Evolutionary conservation across 1,284 basidiomycete genomes (phyloP), one percentile per base, ranked within the genome.

Genomic region (Porogramme epimiltina): DNA sequence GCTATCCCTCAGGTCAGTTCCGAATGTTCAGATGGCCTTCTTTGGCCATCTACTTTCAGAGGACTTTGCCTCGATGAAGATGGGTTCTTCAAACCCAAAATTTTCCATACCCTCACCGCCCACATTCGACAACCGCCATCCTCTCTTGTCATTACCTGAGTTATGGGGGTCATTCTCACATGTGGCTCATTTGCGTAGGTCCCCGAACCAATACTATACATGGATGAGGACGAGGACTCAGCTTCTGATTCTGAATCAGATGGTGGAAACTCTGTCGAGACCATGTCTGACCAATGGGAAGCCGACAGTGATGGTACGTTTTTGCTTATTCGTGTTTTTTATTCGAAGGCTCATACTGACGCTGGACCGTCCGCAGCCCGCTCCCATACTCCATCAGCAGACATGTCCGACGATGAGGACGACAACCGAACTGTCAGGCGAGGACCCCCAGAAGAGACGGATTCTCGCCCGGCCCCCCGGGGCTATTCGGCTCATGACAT

Each of bases 1-100:
- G 31, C 28, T 15, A 55, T 63, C 44, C 69, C 69, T 23, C 56
- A 66, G 66, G 69, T 71, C 47, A 61, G 69, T 71, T 55, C 38
- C 43, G 65, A 66, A 42, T 45, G 41, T 47, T 37, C 46, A 40
- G 25, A 46, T 36, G 41, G 45, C 37, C 44, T 50, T 50, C 71
- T 74, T 49, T 60, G 67, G 42, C 73, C 73, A 20, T 77, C 73
- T 53, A 72, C 72, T 23, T 67, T 74, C 41, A 45, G 45, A 71
- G 73, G 63, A 76, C 81, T 57, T 62, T 80, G 49, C 59, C 73
- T 58, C 68, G 49, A 54, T 64, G 24, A 39, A 20, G 39, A 26
- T 43, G 38, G 33, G 25, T 4, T 33, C 25, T 38, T 38, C 38
- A 40, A 18, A 2, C 19, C 8, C 41, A 31, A 46, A n/a, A 8